Conservation (phyloP, 169 alveolate species). For the Theileria annulata region DNA sequence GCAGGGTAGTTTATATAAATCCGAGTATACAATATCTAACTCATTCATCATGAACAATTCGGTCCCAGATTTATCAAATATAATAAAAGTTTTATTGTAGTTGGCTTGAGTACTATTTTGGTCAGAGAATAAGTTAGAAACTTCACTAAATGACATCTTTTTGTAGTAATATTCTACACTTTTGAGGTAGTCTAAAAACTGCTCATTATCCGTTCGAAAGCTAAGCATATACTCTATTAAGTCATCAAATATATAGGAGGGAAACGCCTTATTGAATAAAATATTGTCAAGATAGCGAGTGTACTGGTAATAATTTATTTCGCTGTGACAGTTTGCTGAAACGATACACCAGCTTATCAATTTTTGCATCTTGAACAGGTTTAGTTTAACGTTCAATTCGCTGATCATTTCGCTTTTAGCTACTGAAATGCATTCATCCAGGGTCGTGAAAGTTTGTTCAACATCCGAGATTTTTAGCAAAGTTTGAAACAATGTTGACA, state of each 20-base stretch:
- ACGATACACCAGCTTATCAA: conserved; percentile 9
- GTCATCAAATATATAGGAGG: conserved; percentile 40
- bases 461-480: conserved; percentile 20
- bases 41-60: conserved; percentile 6
- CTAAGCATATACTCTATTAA: conserved; percentile 9
- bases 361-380: conserved; percentile 44
- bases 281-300: conserved; percentile 19
- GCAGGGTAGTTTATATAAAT: conserved; percentile 16
- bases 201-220: not conserved
- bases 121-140: conserved; percentile 5
- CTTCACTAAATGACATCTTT: conserved; percentile 10
- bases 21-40: not conserved
- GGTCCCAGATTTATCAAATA: conserved; percentile 7
- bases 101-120: not conserved
- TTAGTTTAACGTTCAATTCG: not conserved
- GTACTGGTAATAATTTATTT: not conserved
- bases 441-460: not conserved
- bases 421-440: conserved; percentile 12
- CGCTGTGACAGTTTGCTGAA: conserved; percentile 4
- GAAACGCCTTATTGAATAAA: conserved; percentile 15
- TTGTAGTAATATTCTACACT: conserved; percentile 30
- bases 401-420: conserved; percentile 5
- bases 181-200: not conserved
- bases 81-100: not conserved
- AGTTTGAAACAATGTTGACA: conserved; percentile 19